phyloP scores from a whole-genome alignment of 2,329 filamentous ascomycete genomes.

The Colletotrichum horii region DNA sequence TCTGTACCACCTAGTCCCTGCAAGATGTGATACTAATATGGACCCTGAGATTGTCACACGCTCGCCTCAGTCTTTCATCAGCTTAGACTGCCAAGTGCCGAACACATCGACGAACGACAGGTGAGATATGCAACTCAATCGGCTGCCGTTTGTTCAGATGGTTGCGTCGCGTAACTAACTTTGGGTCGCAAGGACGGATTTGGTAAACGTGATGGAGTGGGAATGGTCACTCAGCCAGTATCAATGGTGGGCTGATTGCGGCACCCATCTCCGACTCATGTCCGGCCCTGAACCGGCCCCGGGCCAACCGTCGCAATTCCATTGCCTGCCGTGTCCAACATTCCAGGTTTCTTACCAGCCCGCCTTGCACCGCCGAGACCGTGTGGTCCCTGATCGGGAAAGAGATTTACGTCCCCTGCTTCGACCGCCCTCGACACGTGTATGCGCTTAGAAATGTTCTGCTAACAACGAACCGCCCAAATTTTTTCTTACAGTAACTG shows the following conservation, averaged over 20 bases:
- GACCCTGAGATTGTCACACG: conserved; percentile 5
- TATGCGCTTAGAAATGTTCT: not conserved
- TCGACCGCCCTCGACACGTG: not conserved
- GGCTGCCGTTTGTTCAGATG: not conserved
- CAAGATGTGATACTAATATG: not conserved
- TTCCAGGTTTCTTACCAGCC: conserved; percentile 9
- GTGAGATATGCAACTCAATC: not conserved
- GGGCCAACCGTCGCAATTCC: not conserved
- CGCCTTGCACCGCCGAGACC: conserved; percentile 7
- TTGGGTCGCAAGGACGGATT: not conserved
- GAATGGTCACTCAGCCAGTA: not conserved
- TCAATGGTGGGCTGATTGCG: not conserved
- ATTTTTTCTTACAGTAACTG: not conserved
- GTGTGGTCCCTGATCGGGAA: not conserved
- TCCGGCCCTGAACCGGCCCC: conserved; percentile 1
- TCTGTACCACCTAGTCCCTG: not conserved
- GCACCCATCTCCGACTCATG: conserved; percentile 9
- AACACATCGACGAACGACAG: not conserved
- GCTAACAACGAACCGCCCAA: not conserved
- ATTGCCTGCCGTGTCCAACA: conserved; percentile 1
- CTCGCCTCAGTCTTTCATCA: not conserved
- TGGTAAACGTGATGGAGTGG: not conserved
- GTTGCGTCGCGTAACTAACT: not conserved
- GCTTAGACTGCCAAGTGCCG: not conserved
- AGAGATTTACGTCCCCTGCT: conserved; percentile 2